phyloP scores from a whole-genome alignment of 2,329 filamentous ascomycete genomes.

The Hirsutella minnesotensis region DNA sequence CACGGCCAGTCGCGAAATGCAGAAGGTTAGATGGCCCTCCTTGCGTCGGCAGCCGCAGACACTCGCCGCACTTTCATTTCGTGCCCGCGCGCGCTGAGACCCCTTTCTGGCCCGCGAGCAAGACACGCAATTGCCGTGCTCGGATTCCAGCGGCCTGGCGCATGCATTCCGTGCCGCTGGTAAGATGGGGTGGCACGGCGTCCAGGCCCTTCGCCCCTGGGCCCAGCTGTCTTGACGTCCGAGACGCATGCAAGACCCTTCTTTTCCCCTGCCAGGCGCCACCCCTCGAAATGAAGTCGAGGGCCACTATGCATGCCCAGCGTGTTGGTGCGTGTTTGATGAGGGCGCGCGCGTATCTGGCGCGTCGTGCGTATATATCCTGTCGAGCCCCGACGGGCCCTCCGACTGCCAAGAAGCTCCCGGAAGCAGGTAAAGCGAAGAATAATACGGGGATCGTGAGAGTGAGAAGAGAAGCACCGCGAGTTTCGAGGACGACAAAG shows the following conservation, averaged over 20 bases:
- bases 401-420: too few species aligned
- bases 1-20: too few species aligned
- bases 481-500: too few species aligned
- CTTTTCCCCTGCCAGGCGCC: not conserved
- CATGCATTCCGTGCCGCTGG: not conserved
- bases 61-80: too few species aligned
- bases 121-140: not conserved
- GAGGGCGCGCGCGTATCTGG: too few species aligned
- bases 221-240: not conserved
- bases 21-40: not conserved
- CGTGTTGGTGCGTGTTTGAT: too few species aligned
- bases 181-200: not conserved
- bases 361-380: not conserved
- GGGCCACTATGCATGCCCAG: too few species aligned
- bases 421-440: too few species aligned
- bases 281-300: not conserved
- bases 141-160: not conserved
- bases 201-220: not conserved
- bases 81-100: too few species aligned
- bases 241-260: not conserved
- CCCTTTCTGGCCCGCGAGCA: not conserved
- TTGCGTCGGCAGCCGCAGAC: not conserved
- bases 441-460: too few species aligned
- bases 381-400: too few species aligned
- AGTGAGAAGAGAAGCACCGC: too few species aligned